Percentiles rank a stretch among this genome's conserved stretches.
Evolutionary conservation across 1,284 basidiomycete species (phyloP).

Genomic region (Mycena sp.): DNA sequence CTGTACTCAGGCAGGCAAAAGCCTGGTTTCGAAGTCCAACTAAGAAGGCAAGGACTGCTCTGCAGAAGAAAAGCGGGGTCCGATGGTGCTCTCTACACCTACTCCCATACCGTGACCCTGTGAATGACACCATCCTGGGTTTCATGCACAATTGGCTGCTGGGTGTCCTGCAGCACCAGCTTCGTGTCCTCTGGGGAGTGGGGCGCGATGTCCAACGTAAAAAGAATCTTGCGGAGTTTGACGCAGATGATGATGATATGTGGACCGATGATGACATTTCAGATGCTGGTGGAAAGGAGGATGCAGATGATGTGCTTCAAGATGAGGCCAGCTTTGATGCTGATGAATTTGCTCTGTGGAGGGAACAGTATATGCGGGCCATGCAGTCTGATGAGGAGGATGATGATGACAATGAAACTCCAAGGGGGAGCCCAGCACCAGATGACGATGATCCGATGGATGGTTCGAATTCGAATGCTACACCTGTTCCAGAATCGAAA

Average conservation of each 20-base stretch:
- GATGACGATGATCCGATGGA: conserved; percentile 16
- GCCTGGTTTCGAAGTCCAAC: conserved; percentile 26
- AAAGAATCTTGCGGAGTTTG: conserved; percentile 11
- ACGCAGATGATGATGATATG: conserved; percentile 25
- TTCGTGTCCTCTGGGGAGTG: too few relatives aligned
- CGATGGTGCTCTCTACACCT: conserved; percentile 40
- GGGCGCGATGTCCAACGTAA: conserved; percentile 13
- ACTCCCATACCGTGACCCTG: too few relatives aligned
- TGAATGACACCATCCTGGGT: too few relatives aligned
- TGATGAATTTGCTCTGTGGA: neutral
- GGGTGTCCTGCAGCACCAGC: too few relatives aligned
- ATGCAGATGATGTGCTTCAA: neutral
- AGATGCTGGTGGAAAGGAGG: conserved; percentile 16
- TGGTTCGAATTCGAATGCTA: conserved; percentile 10
- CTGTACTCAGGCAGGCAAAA: conserved; percentile 30
- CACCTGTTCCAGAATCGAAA: conserved; percentile 12
- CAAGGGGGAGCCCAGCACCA: conserved; percentile 7
- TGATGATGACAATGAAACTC: conserved; percentile 8
- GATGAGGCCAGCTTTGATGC: neutral
- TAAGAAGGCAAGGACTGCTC: conserved; percentile 1
- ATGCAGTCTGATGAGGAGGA: neutral
- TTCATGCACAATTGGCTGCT: too few relatives aligned
- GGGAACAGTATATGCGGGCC: neutral
- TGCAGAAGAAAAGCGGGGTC: conserved; percentile 35
- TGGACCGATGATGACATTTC: conserved; percentile 28